A percentile compares a stretch with the other conserved stretches of the same genome.
Conservation (phyloP, 306 rosid genomes). For the Dryas drummondii region DNA sequence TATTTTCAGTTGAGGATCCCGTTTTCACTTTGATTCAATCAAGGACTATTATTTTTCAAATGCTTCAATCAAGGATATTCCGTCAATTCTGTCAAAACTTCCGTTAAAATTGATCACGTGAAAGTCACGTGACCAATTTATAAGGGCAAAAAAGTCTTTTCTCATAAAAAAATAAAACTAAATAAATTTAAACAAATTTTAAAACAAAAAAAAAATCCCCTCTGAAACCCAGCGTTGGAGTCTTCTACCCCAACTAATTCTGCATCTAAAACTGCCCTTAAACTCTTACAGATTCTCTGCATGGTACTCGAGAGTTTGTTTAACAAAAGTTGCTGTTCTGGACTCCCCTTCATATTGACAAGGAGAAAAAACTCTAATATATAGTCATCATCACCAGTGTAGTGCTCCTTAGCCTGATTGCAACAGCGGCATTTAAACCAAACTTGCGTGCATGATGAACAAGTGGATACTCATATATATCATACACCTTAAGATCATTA, state of each 20-base stretch:
- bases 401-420: conserved; percentile 80
- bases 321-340: conserved; percentile 87
- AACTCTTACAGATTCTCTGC: conserved; percentile 78
- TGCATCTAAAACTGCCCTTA: conserved; percentile 72
- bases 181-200: too few relatives aligned
- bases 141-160: too few relatives aligned
- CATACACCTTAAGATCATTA: conserved; percentile 73
- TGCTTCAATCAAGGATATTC: too few relatives aligned
- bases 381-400: conserved; percentile 70
- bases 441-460: conserved; percentile 88
- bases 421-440: conserved; percentile 78
- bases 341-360: conserved; percentile 60
- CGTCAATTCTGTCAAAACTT: too few relatives aligned
- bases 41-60: too few relatives aligned
- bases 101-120: too few relatives aligned
- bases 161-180: too few relatives aligned
- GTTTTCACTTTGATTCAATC: too few relatives aligned
- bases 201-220: too few relatives aligned
- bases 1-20: too few relatives aligned
- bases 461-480: conserved; percentile 71
- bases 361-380: conserved; percentile 88
- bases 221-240: conserved; percentile 34
- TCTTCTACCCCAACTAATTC: conserved; percentile 42
- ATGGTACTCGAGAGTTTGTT: conserved; percentile 79
- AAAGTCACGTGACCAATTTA: too few relatives aligned